phyloP scores from a whole-genome alignment of 768 basidiomycete genomes.

The Naematelia aurantialba region DNA sequence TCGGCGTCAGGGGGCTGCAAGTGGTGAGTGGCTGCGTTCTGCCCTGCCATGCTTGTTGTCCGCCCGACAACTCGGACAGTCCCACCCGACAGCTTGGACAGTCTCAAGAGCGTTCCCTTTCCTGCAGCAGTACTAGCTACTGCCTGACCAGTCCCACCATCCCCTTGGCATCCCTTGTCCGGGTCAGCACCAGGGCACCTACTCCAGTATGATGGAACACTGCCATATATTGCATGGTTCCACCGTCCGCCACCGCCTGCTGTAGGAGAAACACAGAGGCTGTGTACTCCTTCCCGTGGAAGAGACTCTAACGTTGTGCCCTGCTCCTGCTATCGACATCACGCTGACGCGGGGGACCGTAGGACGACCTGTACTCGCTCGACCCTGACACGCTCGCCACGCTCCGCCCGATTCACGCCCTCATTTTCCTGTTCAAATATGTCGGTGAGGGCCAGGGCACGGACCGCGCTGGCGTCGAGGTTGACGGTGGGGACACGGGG shows the following conservation, averaged over 20 bases:
- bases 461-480: constrained; percentile 35
- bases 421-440: constrained; percentile 98
- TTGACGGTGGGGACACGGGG: constrained; percentile 57
- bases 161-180: no score
- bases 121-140: no score
- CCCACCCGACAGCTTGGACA: background rate
- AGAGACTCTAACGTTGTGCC: no score
- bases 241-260: no score
- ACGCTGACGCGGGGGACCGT: no score
- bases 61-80: background rate
- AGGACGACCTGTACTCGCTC: constrained; percentile 50
- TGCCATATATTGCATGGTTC: no score
- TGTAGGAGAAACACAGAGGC: no score
- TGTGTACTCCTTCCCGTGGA: no score
- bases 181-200: no score
- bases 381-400: constrained; percentile 58
- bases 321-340: no score
- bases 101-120: background rate
- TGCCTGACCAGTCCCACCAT: no score
- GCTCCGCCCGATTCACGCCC: constrained; percentile 77
- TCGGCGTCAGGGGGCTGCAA: constrained; percentile 48
- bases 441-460: constrained; percentile 55
- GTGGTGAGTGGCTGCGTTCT: constrained; percentile 30
- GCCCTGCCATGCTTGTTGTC: background rate
- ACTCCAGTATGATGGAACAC: no score